Conservation (phyloP, 192 early-diverging fungal species). For the Radiomyces spectabilis region DNA sequence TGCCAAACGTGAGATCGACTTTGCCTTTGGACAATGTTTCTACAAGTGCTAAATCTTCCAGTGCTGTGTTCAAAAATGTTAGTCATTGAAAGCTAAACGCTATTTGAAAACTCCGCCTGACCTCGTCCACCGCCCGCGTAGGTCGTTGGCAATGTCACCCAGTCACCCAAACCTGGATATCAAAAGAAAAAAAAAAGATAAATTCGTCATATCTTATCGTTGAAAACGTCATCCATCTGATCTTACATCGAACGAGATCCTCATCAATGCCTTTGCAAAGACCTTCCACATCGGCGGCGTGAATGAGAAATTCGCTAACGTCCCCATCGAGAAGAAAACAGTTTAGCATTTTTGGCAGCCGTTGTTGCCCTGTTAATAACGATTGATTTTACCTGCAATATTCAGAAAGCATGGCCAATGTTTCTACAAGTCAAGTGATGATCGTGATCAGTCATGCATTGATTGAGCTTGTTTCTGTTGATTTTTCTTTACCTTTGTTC, state of each 20-base stretch:
- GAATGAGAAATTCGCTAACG: constrained; percentile 85
- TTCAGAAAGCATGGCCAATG: constrained; percentile 46
- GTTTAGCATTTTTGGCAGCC: neutral
- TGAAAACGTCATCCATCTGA: neutral
- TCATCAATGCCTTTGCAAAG: constrained; percentile 90
- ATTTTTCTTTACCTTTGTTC: constrained; percentile 44
- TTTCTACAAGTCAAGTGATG: constrained; percentile 22
- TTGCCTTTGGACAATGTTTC: constrained; percentile 66
- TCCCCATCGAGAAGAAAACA: constrained; percentile 1
- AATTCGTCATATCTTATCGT: neutral
- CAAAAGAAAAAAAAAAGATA: neutral
- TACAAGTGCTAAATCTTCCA: constrained; percentile 76
- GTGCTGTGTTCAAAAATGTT: neutral
- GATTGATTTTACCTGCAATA: constrained; percentile 48
- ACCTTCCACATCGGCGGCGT: constrained; percentile 98
- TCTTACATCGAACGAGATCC: constrained; percentile 66
- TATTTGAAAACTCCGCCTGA: no score
- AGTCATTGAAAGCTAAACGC: neutral
- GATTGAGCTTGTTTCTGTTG: neutral
- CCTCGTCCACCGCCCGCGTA: constrained; percentile 90
- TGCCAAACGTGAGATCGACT: constrained; percentile 92
- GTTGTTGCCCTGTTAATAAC: neutral
- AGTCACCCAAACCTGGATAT: constrained; percentile 59
- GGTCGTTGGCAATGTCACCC: constrained; percentile 83
- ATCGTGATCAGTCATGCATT: neutral